Evolutionary conservation across 495 filamentous ascomycete species (phyloP).

Genomic region (Trichoderma reesei): DNA sequence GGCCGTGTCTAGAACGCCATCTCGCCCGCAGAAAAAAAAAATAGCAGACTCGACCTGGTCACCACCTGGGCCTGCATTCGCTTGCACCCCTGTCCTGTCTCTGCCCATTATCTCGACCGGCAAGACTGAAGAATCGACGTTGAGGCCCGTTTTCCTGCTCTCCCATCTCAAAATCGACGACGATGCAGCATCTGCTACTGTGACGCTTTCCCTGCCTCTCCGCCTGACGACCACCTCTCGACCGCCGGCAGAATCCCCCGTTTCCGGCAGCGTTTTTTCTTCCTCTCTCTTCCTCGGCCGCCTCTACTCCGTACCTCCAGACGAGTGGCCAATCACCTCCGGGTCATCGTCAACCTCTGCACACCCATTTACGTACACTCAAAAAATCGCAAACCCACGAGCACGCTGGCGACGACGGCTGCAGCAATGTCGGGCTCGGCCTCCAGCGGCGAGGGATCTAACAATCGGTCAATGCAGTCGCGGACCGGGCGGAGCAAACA

Average conservation of each 20-base stretch:
- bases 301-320: conserved; percentile 10
- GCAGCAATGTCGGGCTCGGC: background rate
- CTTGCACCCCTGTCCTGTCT: background rate
- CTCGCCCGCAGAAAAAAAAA: background rate
- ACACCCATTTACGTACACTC: background rate
- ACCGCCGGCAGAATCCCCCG: background rate
- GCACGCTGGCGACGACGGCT: background rate
- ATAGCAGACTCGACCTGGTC: background rate
- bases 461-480: conserved; percentile 64
- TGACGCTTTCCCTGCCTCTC: conserved; percentile 1
- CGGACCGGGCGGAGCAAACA: conserved; percentile 68
- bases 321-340: conserved; percentile 3
- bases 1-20: conserved; percentile 7
- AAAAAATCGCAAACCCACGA: background rate
- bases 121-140: background rate
- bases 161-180: background rate
- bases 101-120: background rate
- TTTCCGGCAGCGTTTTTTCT: conserved; percentile 18
- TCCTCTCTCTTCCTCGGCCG: conserved; percentile 15
- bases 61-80: conserved; percentile 5
- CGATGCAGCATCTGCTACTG: background rate
- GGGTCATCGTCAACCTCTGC: background rate
- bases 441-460: conserved; percentile 26
- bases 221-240: background rate
- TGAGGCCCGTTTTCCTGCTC: background rate